Base-by-base conservation (phyloP, 2,329 filamentous ascomycete species). In the Sodiomyces alkalinus region DNA sequence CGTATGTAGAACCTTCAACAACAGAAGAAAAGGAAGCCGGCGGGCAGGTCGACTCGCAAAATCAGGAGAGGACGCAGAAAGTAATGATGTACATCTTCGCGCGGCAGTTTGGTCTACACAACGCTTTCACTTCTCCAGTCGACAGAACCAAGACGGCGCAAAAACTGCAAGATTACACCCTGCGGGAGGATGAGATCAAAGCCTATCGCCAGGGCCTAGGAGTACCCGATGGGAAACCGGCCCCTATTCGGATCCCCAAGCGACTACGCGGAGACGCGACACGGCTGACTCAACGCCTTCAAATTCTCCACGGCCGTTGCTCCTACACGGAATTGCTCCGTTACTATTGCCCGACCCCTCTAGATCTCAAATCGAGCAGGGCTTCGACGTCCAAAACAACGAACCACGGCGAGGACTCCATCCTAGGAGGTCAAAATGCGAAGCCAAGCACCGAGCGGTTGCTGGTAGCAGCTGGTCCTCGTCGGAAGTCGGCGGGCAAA, bases 41-140 rank as follows among this genome's bases (percentile, higher is more conserved):
- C 4, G 17, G 36, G 14, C 7, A 30, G 8, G n/a, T n/a, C n/a
- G n/a, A 22, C 10, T 15, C 7, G 3, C 26, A 18, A 27, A 24
- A 29, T 24, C 8, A 68, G 40, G 42, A 58, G 2, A 44, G 52
- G 9, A 80, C 74, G 0, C 45, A 73, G 8, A 80, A 79, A 40
- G 53, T 92, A 13, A 71, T 93, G 68, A 90, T 87, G 60, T 87
- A 96, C 50, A 74, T 98, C 2, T 98, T 98, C 41, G 90, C 90
- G 18, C 67, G 77, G 8, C 86, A 96, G 44, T 96, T 93, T 44
- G 71, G 72, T 10, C 58, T 98, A 4, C 83, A 92, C 45, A 98
- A 96, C 50, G 83, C 79, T n/a, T 94, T 96, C 46, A 83, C 74
- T 0, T 80, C 74, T 5, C 54, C 58, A 4, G 63, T 78, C 11